Base-by-base conservation (phyloP, 2,329 filamentous ascomycete genomes). In the Phaeosphaeria sp. region DNA sequence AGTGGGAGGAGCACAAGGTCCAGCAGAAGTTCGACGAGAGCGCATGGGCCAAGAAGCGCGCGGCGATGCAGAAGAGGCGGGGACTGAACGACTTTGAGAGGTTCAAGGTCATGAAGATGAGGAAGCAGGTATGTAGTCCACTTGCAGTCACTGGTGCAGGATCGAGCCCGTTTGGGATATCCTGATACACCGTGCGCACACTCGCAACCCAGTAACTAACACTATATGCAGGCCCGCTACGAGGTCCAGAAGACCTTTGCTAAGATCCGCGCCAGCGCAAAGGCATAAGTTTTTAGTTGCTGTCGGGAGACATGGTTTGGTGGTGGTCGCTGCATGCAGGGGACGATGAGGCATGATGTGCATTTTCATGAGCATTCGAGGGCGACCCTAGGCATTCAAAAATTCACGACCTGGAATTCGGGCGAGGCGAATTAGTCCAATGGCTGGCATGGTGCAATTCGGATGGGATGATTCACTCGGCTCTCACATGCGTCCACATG, bases 91-190 rank as follows among this genome's bases (percentile, higher is more conserved):
- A 99, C 88, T 99, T 99, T 80, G 95, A 99, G 87, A 90, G 95
- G 82, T 99, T 98, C 92, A 97, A 99, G 91, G 95, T 98, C 77
- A 87, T 98, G 89, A 90, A 94, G 83, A 87, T 98, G 84, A 96
- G 94, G 90, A 99, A 99, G 90, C 93, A 97, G 90, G 92, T 93
- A 80, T 72, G 86, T 84, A 56, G 6, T 46, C 50, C 43, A 21
- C 42, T 41, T 20, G 18, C 41, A 30, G 17, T 15, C 39, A 23
- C 47, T 50, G 46, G 10, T 46, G 39, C 43, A 25, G 41, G 33
- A 55, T 6, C 42, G 27, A 42, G 39, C 13, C 46, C 2, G 15
- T 17, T 50, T 18, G 52, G 30, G 10, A 6, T 22, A 15, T 22
- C n/a, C 17, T 30, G 30, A 23, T 33, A 46, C 46, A 25, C 15